Evolutionary conservation across 495 filamentous ascomycete species (phyloP).

Genomic region (Tricharina praecox): DNA sequence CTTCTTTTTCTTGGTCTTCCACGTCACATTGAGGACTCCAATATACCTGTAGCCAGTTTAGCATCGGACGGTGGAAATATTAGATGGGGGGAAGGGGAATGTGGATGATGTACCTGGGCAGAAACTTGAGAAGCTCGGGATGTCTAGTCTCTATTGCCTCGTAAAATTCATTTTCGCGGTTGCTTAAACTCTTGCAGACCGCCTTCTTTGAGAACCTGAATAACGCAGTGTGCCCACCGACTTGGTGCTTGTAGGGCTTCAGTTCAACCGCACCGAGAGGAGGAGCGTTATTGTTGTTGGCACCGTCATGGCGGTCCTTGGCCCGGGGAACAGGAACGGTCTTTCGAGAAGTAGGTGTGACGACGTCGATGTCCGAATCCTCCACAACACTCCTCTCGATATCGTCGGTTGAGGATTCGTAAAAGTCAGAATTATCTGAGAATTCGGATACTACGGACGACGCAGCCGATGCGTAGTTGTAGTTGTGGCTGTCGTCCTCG

Average conservation of each 20-base stretch:
- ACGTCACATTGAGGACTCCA: conserved; percentile 91
- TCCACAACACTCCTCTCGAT: conserved; percentile 39
- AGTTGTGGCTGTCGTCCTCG: conserved; percentile 25
- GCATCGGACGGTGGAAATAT: conserved; percentile 1
- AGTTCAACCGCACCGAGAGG: conserved; percentile 85
- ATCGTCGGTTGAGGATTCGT: conserved; percentile 32
- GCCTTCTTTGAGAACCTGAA: conserved; percentile 90
- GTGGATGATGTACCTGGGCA: conserved; percentile 58
- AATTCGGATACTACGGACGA: conserved; percentile 44
- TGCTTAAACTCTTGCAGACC: conserved; percentile 95
- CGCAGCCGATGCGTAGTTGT: conserved; percentile 30
- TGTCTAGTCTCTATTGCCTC: conserved; percentile 83
- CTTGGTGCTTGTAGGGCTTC: conserved; percentile 92
- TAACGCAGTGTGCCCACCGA: conserved; percentile 87
- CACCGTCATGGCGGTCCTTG: conserved; percentile 11
- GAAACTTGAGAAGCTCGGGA: conserved; percentile 71
- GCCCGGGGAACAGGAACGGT: neutral
- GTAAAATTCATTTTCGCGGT: conserved; percentile 95
- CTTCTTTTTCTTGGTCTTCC: conserved; percentile 48
- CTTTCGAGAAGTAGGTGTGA: conserved; percentile 36
- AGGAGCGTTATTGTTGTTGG: conserved; percentile 30
- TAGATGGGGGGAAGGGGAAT: conserved; percentile 10
- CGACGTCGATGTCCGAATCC: conserved; percentile 33
- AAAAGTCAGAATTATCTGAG: conserved; percentile 37
- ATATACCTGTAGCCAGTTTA: conserved; percentile 54